Evolutionary conservation across 2,329 filamentous ascomycete genomes (phyloP).

Genomic region (Aspergillus fructus): DNA sequence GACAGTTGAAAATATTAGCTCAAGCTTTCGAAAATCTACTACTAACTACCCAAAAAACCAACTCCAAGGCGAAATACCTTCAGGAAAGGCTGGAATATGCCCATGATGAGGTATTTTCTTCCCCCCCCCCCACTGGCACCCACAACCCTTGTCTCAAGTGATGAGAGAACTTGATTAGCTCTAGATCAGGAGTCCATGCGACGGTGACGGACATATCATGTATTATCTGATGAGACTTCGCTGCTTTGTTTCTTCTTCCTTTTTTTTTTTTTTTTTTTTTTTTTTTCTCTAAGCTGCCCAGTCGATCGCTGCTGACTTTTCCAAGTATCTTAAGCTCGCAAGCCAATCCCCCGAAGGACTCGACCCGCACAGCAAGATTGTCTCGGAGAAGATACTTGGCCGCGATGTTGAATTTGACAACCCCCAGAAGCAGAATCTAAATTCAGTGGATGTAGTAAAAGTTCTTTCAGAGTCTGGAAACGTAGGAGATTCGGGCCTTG

Average conservation of each 20-base stretch:
- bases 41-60: conserved; percentile 40
- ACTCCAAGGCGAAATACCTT: conserved; percentile 39
- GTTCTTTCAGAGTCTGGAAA: conserved; percentile 60
- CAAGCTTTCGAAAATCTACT: conserved; percentile 44
- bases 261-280: conserved; percentile 9
- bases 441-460: conserved; percentile 60
- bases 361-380: conserved; percentile 29
- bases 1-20: conserved; percentile 38
- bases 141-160: conserved; percentile 38
- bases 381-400: conserved; percentile 32
- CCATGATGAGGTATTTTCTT: conserved; percentile 38
- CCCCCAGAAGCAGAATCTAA: conserved; percentile 60
- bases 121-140: conserved; percentile 3
- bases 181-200: conserved; percentile 74
- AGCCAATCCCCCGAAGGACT: conserved; percentile 29
- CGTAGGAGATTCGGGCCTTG: conserved; percentile 57
- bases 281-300: conserved; percentile 8
- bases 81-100: conserved; percentile 38
- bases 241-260: background rate
- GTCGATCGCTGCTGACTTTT: conserved; percentile 29
- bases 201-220: conserved; percentile 63
- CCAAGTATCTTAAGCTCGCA: conserved; percentile 38
- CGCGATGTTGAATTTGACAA: conserved; percentile 31
- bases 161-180: conserved; percentile 66
- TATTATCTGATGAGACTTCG: conserved; percentile 52